Evolutionary conservation across 2,329 filamentous ascomycete species (phyloP).

Genomic region (Parastagonospora avenae): DNA sequence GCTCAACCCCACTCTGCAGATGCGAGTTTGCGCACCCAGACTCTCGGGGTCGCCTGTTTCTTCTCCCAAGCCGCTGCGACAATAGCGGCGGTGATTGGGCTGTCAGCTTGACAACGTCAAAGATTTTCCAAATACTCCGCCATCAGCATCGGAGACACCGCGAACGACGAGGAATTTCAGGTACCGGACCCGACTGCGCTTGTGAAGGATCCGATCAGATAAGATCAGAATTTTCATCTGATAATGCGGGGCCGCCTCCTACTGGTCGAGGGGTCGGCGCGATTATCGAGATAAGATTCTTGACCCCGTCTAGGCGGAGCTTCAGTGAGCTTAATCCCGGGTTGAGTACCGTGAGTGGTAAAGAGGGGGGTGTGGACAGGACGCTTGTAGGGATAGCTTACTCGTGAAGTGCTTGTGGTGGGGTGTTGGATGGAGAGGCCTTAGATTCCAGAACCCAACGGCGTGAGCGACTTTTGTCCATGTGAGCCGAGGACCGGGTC

Average conservation of each 20-base stretch:
- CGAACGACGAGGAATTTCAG: not conserved
- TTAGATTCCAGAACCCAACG: no score
- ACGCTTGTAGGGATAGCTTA: not conserved
- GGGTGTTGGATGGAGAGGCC: not conserved
- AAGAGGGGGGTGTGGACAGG: conserved; percentile 2
- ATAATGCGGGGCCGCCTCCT: conserved; percentile 19
- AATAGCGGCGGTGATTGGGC: no score
- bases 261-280: not conserved
- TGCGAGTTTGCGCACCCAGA: not conserved
- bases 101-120: no score
- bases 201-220: not conserved
- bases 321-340: conserved; percentile 28
- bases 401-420: not conserved
- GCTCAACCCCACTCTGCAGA: no score
- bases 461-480: no score
- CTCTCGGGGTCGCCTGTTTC: not conserved
- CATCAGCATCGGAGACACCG: no score
- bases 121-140: no score
- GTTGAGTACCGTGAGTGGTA: conserved; percentile 12
- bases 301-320: conserved; percentile 20
- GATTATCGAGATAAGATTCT: conserved; percentile 36
- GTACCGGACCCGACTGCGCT: not conserved
- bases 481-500: no score
- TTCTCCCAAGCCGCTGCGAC: not conserved
- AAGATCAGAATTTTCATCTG: conserved; percentile 36